phyloP scores from a whole-genome alignment of 1,139 yeast species.

The Blastobotrys ciferrii region DNA sequence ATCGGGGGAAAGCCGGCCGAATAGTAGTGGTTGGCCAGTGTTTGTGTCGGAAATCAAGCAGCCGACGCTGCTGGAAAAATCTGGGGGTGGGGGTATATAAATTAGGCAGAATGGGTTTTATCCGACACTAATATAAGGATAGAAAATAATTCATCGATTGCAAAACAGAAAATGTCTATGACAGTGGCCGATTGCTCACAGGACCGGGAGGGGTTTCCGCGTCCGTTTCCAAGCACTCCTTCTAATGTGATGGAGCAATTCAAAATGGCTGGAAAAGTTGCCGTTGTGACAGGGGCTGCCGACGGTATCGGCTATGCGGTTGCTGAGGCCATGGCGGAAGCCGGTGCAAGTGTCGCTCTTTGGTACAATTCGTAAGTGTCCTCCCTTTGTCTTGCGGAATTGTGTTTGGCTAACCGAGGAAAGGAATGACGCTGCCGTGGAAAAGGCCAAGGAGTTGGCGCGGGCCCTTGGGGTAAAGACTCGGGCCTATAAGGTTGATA shows the following conservation, averaged over 20 bases:
- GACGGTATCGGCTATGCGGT: slow-evolving; percentile 72
- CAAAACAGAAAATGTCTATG: slow-evolving; percentile 8
- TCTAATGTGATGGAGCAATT: slow-evolving; percentile 16
- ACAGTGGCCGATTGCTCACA: background rate
- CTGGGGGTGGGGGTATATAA: no score
- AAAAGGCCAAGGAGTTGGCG: slow-evolving; percentile 54
- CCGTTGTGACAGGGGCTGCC: slow-evolving; percentile 70
- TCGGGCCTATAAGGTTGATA: slow-evolving; percentile 67
- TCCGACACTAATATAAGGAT: no score
- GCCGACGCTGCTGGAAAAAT: no score
- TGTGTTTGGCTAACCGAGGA: background rate
- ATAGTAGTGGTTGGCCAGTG: no score
- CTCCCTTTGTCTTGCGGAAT: no score
- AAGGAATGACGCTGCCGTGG: slow-evolving; percentile 41
- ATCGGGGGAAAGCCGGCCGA: no score
- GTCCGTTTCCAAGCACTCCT: background rate
- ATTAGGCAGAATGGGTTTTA: no score
- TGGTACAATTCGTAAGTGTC: slow-evolving; percentile 25
- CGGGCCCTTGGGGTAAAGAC: slow-evolving; percentile 61
- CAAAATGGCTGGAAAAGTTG: slow-evolving; percentile 61
- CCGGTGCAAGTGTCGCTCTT: slow-evolving; percentile 62
- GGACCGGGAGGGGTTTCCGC: slow-evolving; percentile 7
- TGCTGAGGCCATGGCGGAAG: slow-evolving; percentile 69
- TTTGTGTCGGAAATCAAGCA: no score
- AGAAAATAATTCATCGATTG: no score